Conservation (phyloP, 78 protist species). For the Fonticula alba region DNA sequence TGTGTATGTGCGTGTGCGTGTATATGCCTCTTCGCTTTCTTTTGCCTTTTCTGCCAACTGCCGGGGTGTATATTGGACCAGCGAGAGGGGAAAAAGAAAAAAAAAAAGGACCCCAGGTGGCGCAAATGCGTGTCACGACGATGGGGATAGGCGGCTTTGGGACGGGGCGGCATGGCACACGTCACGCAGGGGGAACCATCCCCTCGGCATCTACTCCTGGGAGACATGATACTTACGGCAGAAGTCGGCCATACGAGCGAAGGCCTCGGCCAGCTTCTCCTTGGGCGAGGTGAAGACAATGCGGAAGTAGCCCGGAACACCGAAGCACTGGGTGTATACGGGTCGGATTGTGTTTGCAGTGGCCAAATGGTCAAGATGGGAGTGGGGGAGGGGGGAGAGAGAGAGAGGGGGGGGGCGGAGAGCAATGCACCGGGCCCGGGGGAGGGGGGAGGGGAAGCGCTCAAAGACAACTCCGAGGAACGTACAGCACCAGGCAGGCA, state of each 20-base stretch:
- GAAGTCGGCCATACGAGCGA: constrained; percentile 43
- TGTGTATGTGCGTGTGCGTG: no score
- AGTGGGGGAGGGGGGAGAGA: neutral
- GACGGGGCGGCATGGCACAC: no score
- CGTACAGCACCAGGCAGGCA: constrained; percentile 47
- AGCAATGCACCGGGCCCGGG: neutral
- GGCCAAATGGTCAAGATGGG: neutral
- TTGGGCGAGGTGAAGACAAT: constrained; percentile 57
- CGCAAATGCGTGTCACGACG: no score
- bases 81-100: no score
- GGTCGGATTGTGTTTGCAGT: no score
- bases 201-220: no score
- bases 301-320: constrained; percentile 39
- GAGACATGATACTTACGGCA: constrained; percentile 22
- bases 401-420: neutral
- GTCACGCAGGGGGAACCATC: no score
- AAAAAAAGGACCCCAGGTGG: no score
- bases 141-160: no score
- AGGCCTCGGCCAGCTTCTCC: constrained; percentile 56
- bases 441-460: neutral
- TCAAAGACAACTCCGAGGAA: neutral
- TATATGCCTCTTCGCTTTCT: no score
- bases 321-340: constrained; percentile 50
- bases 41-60: no score
- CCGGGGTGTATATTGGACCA: no score